Evolutionary conservation across 768 basidiomycete species (phyloP).

Genomic region (Tricholoma saponaceum): DNA sequence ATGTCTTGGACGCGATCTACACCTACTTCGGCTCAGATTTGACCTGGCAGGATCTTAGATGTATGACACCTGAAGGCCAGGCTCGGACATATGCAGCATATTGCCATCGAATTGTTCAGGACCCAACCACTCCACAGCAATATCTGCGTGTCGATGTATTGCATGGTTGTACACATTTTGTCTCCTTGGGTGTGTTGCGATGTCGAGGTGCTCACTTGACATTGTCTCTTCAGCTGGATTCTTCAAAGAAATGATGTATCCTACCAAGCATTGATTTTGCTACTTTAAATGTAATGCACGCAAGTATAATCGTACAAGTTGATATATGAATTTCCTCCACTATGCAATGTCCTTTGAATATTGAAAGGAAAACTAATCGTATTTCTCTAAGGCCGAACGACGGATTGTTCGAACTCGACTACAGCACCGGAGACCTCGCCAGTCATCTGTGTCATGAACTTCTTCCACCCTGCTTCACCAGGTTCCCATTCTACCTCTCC

Average conservation of each 20-base stretch:
- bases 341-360: background rate
- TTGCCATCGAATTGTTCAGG: background rate
- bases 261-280: too few relatives aligned
- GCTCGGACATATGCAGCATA: background rate
- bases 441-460: conserved; percentile 13
- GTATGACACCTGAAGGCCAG: background rate
- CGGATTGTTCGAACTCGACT: conserved; percentile 12
- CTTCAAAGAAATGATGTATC: background rate
- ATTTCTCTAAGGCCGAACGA: conserved; percentile 13
- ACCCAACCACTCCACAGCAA: background rate
- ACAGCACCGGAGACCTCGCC: conserved; percentile 17
- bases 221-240: background rate
- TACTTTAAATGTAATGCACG: too few relatives aligned
- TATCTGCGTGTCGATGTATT: background rate
- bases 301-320: background rate
- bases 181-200: background rate
- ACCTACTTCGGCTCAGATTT: conserved; percentile 29
- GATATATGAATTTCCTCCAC: background rate
- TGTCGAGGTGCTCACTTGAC: background rate
- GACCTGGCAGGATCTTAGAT: background rate
- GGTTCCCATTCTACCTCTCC: conserved; percentile 16
- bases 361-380: background rate
- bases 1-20: conserved; percentile 32
- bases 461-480: conserved; percentile 18
- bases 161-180: background rate